Evolutionary conservation across 768 basidiomycete genomes (phyloP), one percentile per base, ranked within the genome.

Genomic region (Suillus brevipes): DNA sequence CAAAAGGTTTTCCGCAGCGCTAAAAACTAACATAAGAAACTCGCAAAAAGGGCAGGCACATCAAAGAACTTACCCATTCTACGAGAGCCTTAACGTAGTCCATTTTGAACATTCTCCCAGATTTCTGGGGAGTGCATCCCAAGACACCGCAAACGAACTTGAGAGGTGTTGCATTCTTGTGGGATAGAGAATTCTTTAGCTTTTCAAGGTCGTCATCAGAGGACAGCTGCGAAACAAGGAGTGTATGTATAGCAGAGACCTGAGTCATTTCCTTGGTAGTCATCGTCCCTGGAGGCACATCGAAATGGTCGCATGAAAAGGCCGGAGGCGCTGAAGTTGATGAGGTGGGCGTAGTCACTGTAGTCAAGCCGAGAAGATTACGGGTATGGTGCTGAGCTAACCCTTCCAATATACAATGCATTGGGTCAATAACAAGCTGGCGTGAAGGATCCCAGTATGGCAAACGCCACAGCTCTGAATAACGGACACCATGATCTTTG

Each of bases 401-500:
- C 3, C 69, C 68, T 45, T 72, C 43, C 0, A 74, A 66, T 9
- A 77, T 37, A 36, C 61, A 68, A 28, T 77, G 76, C 75, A 77
- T 77, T 2, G 67, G 49, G 55, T 77, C 70, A 2, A 74, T 61
- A 0, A 75, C 66, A 1, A 74, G 62, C 31, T 69, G 67, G 0
- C 23, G 36, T 0, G 66, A 60, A 2, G 72, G 70, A 28, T 75
- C 64, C 73, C 73, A 77, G 57, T 77, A 75, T 14, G 73, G 72
- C 8, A 77, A 64, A 2, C 25, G 40, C 64, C 68, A 69, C 7
- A 77, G 58, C 52, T 66, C 62, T 7, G 70, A 73, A 63, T 63
- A 75, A 13, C 42, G 64, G 28, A 68, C 67, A 56, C 68, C 69
- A 62, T 69, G 67, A 63, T 63, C 52, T n/a, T 64, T 64, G 61